Conservation (phyloP, 192 early-diverging fungal species). For the Pilaira anomala region DNA sequence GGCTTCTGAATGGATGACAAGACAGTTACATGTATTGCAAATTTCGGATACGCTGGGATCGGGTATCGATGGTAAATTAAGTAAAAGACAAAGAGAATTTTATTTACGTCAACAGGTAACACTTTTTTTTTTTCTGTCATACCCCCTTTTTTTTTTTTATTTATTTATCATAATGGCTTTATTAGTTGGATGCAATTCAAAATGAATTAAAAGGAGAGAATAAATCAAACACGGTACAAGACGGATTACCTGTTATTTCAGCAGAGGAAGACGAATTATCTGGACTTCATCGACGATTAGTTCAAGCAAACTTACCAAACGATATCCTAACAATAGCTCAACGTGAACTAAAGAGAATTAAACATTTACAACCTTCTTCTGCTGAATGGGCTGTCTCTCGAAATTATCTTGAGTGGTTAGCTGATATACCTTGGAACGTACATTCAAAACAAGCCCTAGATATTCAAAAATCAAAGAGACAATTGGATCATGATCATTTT, state of each 20-base stretch:
- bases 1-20: slow-evolving; percentile 59
- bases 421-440: slow-evolving; percentile 74
- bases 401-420: slow-evolving; percentile 76
- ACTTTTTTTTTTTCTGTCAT: not conserved
- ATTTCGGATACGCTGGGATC: slow-evolving; percentile 74
- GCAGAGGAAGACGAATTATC: slow-evolving; percentile 54
- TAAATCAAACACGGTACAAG: slow-evolving; percentile 37
- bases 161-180: not conserved
- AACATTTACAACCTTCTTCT: slow-evolving; percentile 66
- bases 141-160: not conserved
- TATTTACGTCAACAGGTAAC: slow-evolving; percentile 72
- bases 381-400: slow-evolving; percentile 76
- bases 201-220: slow-evolving; percentile 66
- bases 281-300: slow-evolving; percentile 52
- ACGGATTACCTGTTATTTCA: too few relatives aligned
- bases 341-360: slow-evolving; percentile 66
- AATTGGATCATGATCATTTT: slow-evolving; percentile 79
- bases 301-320: slow-evolving; percentile 58
- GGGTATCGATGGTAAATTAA: slow-evolving; percentile 70
- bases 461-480: slow-evolving; percentile 57
- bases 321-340: slow-evolving; percentile 55
- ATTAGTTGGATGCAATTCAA: slow-evolving; percentile 79
- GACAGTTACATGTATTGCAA: slow-evolving; percentile 61
- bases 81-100: slow-evolving; percentile 78
- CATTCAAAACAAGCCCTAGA: slow-evolving; percentile 59